phyloP scores from a whole-genome alignment of 2,329 filamentous ascomycete species.

The Fusarium sp. region DNA sequence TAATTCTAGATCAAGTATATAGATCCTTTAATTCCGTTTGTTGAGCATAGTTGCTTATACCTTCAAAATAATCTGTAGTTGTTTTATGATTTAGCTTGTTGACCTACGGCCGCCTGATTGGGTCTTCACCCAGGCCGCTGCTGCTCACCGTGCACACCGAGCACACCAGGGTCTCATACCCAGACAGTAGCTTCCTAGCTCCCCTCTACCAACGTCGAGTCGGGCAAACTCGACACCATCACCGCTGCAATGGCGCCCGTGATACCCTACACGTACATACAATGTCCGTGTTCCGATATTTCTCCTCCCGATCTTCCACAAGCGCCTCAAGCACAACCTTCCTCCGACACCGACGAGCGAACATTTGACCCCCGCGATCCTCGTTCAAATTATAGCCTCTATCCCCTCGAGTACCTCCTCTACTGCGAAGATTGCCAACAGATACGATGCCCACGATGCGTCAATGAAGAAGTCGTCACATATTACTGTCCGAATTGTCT shows the following conservation, averaged over 20 bases:
- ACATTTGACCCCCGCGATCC: constrained; percentile 90
- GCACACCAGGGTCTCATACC: constrained; percentile 34
- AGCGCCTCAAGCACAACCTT: constrained; percentile 50
- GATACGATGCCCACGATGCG: constrained; percentile 93
- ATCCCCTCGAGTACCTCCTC: constrained; percentile 91
- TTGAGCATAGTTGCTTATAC: too few species aligned
- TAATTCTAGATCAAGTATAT: too few species aligned
- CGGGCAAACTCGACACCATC: constrained; percentile 28
- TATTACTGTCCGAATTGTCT: constrained; percentile 97
- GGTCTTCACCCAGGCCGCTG: constrained; percentile 21
- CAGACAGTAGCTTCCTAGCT: constrained; percentile 32
- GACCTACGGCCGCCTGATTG: constrained; percentile 23
- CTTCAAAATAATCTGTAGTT: too few species aligned
- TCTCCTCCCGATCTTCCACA: constrained; percentile 55
- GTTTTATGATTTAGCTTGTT: too few species aligned
- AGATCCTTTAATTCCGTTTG: too few species aligned
- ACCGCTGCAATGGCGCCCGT: constrained; percentile 63
- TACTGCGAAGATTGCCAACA: constrained; percentile 99
- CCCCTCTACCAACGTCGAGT: constrained; percentile 26
- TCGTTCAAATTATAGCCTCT: constrained; percentile 91
- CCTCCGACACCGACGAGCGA: constrained; percentile 78
- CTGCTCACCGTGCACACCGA: constrained; percentile 39
- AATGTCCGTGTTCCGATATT: constrained; percentile 74
- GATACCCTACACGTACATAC: constrained; percentile 76
- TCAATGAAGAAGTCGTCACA: constrained; percentile 92